Evolutionary conservation across 257 asterid genomes (phyloP).

Genomic region (Cinchona pubescens): DNA sequence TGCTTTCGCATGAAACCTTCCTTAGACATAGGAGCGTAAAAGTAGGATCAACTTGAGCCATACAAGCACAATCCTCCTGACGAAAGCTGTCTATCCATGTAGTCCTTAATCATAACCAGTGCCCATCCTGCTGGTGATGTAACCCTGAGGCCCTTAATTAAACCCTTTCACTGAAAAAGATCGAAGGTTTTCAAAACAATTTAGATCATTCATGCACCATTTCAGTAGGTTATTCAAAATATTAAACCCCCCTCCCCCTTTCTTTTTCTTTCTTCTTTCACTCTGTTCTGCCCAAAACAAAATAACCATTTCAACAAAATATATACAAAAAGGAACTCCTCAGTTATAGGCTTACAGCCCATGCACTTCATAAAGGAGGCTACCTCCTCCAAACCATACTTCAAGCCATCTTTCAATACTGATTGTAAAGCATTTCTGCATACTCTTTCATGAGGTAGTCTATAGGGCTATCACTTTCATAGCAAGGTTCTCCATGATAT

Average conservation of each 20-base stretch:
- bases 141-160: neutral
- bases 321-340: neutral
- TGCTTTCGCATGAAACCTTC: neutral
- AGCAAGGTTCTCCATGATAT: neutral
- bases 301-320: too few relatives aligned
- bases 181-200: neutral
- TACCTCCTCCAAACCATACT: neutral
- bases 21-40: too few relatives aligned
- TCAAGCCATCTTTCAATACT: neutral
- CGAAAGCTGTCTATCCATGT: neutral
- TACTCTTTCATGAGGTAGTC: neutral
- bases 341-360: neutral
- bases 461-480: neutral
- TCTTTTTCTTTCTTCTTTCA: too few relatives aligned
- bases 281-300: too few relatives aligned
- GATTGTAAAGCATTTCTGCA: neutral
- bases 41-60: neutral
- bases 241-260: neutral
- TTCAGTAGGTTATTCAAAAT: neutral
- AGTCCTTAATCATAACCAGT: neutral
- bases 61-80: neutral
- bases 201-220: neutral
- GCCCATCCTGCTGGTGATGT: too few relatives aligned
- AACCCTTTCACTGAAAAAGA: constrained; percentile 1
- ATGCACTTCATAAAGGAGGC: neutral